Conservation (phyloP, 2,329 filamentous ascomycete species). For the Monosporascus sp. region DNA sequence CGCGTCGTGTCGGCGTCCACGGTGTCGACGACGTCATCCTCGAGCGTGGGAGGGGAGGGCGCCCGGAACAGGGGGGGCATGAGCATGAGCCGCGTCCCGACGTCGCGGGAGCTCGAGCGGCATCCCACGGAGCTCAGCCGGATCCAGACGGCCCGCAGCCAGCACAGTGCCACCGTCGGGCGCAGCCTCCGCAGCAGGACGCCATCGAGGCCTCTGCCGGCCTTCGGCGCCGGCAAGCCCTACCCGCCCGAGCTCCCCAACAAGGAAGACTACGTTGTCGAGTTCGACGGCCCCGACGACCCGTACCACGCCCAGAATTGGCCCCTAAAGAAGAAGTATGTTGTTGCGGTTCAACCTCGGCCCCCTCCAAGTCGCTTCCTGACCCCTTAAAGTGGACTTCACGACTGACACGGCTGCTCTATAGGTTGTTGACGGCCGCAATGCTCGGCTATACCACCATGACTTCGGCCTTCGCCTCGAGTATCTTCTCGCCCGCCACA, state of each 20-base stretch:
- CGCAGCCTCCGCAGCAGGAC: conserved; percentile 41
- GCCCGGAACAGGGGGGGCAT: conserved; percentile 16
- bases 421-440: conserved; percentile 54
- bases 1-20: conserved; percentile 47
- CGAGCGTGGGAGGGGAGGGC: conserved; percentile 31
- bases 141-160: conserved; percentile 64
- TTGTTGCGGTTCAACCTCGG: conserved; percentile 16
- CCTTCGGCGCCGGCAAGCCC: conserved; percentile 66
- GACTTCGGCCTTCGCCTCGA: conserved; percentile 65
- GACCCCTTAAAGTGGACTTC: conserved; percentile 1
- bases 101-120: conserved; percentile 61
- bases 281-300: conserved; percentile 79
- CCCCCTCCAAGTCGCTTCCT: conserved; percentile 4
- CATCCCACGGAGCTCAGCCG: conserved; percentile 64
- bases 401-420: too few species aligned
- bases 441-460: conserved; percentile 72
- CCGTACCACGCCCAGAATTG: conserved; percentile 86
- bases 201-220: conserved; percentile 55
- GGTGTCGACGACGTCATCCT: conserved; percentile 36
- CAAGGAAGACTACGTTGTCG: conserved; percentile 72
- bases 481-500: conserved; percentile 68
- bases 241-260: conserved; percentile 66
- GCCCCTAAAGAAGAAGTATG: conserved; percentile 70
- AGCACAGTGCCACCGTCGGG: conserved; percentile 70
- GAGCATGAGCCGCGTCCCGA: conserved; percentile 55